Evolutionary conservation across 441 rosid species (phyloP), one percentile per base, ranked within the genome.

Genomic region (Manihot esculenta): DNA sequence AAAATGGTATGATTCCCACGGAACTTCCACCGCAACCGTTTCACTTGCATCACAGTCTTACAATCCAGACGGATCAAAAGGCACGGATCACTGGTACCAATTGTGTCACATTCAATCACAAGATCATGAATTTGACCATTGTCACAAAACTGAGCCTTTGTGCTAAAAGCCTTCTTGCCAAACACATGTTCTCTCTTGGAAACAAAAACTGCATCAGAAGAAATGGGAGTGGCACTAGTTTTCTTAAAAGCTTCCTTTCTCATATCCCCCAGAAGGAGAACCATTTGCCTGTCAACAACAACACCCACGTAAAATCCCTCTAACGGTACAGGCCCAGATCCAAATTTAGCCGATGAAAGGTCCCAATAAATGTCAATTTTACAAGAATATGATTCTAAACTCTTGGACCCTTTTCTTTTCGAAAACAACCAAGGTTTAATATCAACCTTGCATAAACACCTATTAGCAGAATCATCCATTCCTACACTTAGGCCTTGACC

Each of bases 401-500:
- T 85, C 86, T 85, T 91, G 1, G 85, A 91, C 35, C 98, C 98
- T 81, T 89, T 93, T 48, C 92, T 79, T 80, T 85, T 93, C 1
- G 94, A 84, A 86, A 93, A 91, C 67, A 93, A 70, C 98, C 98
- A 91, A 21, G 97, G 97, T 72, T 93, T 93, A 44, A 93, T 85
- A 64, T 93, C 97, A 49, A 91, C 88, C 77, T 91, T 88, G 77
- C 96, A 93, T 24, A 93, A 82, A 79, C 85, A 87, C 27, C 79
- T 81, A 76, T 87, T 86, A 17, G 85, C 73, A 54, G 90, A 83
- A 76, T 88, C 94, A 61, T 89, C 88, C 59, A 93, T 82, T 44
- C 81, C 85, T 21, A 93, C 64, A 48, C 87, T 83, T 8, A 91
- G 78, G 55, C 94, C 88, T 64, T 93, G 98, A 79, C 98, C 98